Conservation (phyloP, 108 stramenopile species). For the Nannochloropsis gaditana region DNA sequence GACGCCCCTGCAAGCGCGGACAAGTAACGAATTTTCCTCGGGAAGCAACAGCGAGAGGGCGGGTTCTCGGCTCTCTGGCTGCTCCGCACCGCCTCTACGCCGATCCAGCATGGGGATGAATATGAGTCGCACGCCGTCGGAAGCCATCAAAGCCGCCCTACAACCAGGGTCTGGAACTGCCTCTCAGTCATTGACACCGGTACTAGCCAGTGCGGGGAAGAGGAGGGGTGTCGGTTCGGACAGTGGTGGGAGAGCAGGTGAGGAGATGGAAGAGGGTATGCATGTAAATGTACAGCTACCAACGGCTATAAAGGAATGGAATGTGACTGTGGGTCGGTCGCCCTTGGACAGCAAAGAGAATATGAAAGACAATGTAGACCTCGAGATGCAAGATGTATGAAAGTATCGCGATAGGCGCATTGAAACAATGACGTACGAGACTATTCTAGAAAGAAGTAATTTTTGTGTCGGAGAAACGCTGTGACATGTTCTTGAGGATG, state of each 20-base stretch:
- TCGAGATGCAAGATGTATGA: neutral
- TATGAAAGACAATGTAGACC: neutral
- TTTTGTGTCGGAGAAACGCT: no score
- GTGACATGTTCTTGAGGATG: no score
- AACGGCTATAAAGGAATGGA: neutral
- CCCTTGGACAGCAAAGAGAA: constrained; percentile 4
- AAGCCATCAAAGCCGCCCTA: constrained; percentile 9
- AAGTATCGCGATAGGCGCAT: neutral
- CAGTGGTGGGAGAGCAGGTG: neutral
- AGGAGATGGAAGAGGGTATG: neutral
- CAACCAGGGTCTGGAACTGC: constrained; percentile 1
- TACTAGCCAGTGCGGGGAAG: neutral
- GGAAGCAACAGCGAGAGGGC: neutral
- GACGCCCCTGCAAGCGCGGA: neutral
- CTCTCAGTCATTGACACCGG: neutral
- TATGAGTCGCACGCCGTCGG: neutral
- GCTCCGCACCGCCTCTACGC: neutral
- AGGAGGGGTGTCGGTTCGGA: neutral
- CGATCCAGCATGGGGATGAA: neutral
- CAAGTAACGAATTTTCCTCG: neutral
- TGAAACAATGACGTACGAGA: no score
- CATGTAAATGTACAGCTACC: neutral
- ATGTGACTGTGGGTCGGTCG: constrained; percentile 12
- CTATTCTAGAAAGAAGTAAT: no score
- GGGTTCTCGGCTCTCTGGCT: neutral